Base-by-base conservation (phyloP, 2,329 filamentous ascomycete genomes). In the Ascochyta pisi region DNA sequence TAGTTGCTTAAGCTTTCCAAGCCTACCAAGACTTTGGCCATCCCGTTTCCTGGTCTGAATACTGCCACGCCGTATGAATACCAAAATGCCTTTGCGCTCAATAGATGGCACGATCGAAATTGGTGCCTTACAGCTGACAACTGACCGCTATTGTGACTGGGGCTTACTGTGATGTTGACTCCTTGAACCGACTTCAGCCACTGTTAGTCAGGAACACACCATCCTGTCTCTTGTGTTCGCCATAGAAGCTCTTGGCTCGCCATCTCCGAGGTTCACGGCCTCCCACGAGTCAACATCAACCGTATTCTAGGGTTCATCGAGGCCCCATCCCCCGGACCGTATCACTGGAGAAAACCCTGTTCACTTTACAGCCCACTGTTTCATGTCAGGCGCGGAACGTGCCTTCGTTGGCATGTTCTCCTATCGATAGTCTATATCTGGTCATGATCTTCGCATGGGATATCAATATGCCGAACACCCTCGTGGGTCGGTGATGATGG, bases 1-100 rank as follows among this genome's bases (percentile, higher is more conserved):
- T 56, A 50, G 46, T 50, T 29, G 29, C 40, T 37, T 26, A 42
- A 50, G 47, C 47, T 50, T 50, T 46, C 23, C 42, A 42, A 42
- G 37, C 16, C 9, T 27, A 46, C 46, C 34, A 44, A 54, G 33
- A 44, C 44, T 38, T 24, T 19, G 23, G n/a, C 52, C 31, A 24
- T 46, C 29, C 42, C 53, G 15, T 34, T 50, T 34, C n/a, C 19
- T 46, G 47, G 19, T 29, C 29, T 40, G 22, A 19, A 29, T 40
- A 38, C 29, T 16, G 31, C 10, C 44, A 29, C 23, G 46, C 35
- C 29, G 19, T n/a, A 6, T 27, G n/a, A 35, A 42, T 42, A 42
- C 29, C 38, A 42, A 5, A 19, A 31, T 24, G 24, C 33, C 47
- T 13, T 6, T 41, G 27, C 23, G 24, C 33, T 15, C 13, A n/a